These are phyloP conservation scores for Corymbia citriodora DNA, from an alignment of 441 rosid species.

Conservation along the genomic window DNA sequence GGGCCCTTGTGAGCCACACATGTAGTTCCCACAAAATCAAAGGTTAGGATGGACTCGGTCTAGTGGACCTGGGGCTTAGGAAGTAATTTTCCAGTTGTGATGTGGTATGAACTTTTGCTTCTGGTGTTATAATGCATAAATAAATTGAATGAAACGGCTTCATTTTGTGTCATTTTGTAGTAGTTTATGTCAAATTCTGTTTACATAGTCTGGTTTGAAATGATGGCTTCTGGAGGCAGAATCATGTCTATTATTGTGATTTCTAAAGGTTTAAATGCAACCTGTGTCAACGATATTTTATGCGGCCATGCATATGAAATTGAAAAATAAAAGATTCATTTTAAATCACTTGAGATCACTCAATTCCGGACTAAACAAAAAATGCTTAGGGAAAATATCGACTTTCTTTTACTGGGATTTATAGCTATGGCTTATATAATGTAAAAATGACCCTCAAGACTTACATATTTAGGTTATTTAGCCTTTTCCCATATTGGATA, in stretches of 20 bases:
- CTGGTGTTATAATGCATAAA: neutral
- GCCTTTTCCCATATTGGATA: neutral
- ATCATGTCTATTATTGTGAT: neutral
- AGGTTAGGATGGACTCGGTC: no score
- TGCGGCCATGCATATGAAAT: neutral
- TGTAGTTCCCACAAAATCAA: no score
- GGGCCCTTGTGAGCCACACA: no score
- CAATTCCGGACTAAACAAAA: rapidly evolving
- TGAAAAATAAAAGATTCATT: neutral
- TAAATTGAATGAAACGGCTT: neutral
- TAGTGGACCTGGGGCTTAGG: neutral
- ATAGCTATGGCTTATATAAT: no score
- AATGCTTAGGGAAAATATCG: neutral
- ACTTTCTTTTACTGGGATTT: neutral
- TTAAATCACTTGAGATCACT: neutral
- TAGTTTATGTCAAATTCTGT: neutral
- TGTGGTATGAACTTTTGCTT: neutral
- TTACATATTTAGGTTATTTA: neutral
- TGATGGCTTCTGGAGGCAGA: neutral
- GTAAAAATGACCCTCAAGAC: neutral
- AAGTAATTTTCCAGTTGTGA: neutral
- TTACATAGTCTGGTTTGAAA: neutral
- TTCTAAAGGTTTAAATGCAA: neutral
- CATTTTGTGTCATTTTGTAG: neutral
- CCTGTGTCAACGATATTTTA: neutral